Evolutionary conservation across 148 eudicot genomes (phyloP).

Genomic region (Tetragonia tetragonoides): DNA sequence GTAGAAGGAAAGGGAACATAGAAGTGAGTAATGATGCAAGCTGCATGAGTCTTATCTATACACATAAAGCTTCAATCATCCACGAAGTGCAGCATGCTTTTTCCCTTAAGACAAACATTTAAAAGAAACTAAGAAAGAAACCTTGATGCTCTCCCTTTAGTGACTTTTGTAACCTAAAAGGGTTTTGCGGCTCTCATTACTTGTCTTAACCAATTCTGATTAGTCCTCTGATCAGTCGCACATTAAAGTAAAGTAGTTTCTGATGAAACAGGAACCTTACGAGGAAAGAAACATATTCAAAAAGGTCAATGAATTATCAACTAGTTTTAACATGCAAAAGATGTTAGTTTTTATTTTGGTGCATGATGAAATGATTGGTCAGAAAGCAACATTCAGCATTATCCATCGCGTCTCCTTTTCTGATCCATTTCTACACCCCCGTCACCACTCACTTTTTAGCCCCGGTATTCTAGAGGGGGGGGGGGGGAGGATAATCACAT

Average conservation of each 20-base stretch:
- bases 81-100: slow-evolving; percentile 10
- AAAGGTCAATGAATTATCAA: slow-evolving; percentile 10
- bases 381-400: slow-evolving; percentile 14
- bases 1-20: slow-evolving; percentile 14
- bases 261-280: neutral
- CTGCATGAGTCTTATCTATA: neutral
- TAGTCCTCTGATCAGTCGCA: neutral
- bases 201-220: neutral
- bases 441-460: neutral
- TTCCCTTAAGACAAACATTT: slow-evolving; percentile 5
- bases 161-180: neutral
- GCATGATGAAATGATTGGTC: neutral
- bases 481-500: no score
- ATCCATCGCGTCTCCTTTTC: neutral
- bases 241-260: neutral
- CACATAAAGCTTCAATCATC: neutral
- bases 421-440: neutral
- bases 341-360: neutral
- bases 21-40: neutral
- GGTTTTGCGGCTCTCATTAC: neutral
- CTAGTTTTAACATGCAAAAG: neutral
- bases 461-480: no score
- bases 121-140: no score
- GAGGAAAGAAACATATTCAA: neutral
- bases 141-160: slow-evolving; percentile 19